A percentile compares a stretch with the other conserved stretches of the same genome.
Conservation (phyloP, 2,329 filamentous ascomycete species). For the Fusarium brevicatenulatum region DNA sequence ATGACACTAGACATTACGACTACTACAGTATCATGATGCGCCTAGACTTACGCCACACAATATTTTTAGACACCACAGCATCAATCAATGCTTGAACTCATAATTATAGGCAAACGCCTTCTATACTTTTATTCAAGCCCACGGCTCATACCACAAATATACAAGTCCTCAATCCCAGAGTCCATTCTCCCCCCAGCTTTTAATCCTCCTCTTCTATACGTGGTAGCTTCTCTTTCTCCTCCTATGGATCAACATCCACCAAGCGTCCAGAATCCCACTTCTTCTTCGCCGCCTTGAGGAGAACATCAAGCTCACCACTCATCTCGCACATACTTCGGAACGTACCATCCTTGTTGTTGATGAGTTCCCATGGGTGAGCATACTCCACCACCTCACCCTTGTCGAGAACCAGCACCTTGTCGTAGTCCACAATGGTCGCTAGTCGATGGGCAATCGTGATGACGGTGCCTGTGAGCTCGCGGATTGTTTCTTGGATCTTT, state of each 20-base stretch:
- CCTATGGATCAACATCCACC: constrained; percentile 47
- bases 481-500: constrained; percentile 96
- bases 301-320: constrained; percentile 65
- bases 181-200: neutral
- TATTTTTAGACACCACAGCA: too few relatives aligned
- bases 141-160: constrained; percentile 3
- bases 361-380: constrained; percentile 86
- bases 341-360: constrained; percentile 73
- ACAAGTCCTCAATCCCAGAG: neutral
- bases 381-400: constrained; percentile 89
- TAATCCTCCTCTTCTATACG: constrained; percentile 26
- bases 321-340: constrained; percentile 74
- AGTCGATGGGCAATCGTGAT: constrained; percentile 96
- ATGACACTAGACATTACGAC: neutral
- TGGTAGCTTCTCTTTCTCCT: neutral
- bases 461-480: constrained; percentile 91
- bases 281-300: constrained; percentile 66
- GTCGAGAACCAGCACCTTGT: constrained; percentile 95
- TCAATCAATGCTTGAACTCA: neutral
- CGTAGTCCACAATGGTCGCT: constrained; percentile 97
- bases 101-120: constrained; percentile 19
- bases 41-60: neutral
- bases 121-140: constrained; percentile 28
- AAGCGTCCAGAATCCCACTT: constrained; percentile 56
- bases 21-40: neutral